A percentile compares a stretch with the other conserved stretches of the same genome.
phyloP scores from a whole-genome alignment of 352 stramenopile genomes.

The Phytopythium montanum region DNA sequence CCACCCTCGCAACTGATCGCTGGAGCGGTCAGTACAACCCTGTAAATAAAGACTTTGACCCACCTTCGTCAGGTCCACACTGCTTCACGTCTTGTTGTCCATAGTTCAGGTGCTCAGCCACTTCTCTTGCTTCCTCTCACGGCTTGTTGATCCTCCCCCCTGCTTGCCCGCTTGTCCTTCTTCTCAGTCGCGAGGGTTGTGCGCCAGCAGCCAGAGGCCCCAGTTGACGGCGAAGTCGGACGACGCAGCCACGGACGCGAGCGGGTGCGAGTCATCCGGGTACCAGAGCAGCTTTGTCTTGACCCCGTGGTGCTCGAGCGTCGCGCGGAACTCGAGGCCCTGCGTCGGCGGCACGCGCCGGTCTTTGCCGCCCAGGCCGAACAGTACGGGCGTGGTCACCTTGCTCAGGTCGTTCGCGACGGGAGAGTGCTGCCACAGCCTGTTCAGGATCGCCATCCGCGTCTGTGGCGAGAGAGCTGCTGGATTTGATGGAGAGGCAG shows the following conservation, averaged over 20 bases:
- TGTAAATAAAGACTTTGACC: slow-evolving; percentile 3
- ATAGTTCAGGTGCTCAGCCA: neutral
- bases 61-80: neutral
- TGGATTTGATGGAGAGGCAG: slow-evolving; percentile 22
- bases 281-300: slow-evolving; percentile 67
- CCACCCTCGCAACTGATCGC: slow-evolving; percentile 12
- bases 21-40: neutral
- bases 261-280: slow-evolving; percentile 66
- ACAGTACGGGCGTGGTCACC: slow-evolving; percentile 88
- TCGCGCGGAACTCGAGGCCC: slow-evolving; percentile 92
- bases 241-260: slow-evolving; percentile 61
- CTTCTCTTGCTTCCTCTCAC: neutral
- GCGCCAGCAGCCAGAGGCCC: slow-evolving; percentile 64
- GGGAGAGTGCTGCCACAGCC: slow-evolving; percentile 88
- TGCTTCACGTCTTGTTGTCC: neutral
- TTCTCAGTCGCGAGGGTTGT: slow-evolving; percentile 32
- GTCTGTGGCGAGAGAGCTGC: slow-evolving; percentile 34
- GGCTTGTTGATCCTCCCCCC: neutral
- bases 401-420: slow-evolving; percentile 83
- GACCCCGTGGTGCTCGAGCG: slow-evolving; percentile 56
- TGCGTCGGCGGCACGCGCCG: slow-evolving; percentile 88
- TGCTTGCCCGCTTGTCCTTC: neutral
- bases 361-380: slow-evolving; percentile 92
- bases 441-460: slow-evolving; percentile 55
- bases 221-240: slow-evolving; percentile 76